Evolutionary conservation across 108 stramenopile species (phyloP), one percentile per base, ranked within the genome.

Genomic region (Nitzschia sp.): DNA sequence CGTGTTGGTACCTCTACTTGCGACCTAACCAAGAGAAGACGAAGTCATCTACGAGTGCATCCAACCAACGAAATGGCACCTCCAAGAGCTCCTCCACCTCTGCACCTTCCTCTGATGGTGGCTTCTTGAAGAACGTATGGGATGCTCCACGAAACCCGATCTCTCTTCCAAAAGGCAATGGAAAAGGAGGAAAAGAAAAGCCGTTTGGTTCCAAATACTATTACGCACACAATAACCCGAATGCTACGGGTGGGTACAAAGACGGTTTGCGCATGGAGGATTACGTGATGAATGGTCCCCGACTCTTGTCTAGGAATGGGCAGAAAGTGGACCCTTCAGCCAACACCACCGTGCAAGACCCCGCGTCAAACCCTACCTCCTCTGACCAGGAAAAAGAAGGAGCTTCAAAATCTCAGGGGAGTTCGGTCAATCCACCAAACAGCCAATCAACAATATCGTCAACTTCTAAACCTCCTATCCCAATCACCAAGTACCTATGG

Each of bases 181-280:
- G 29, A 1, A 7, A 41, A 34, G 59, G 43, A 58, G 29, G 57
- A 51, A 48, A 55, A 24, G 72, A 66, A 52, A 84, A 87, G 65
- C 87, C 88, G 1, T 92, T 92, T 82, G 83, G 80, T 41, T 84
- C 82, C 34, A 81, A 73, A 11, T 92, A 92, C 51, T 92, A 89
- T 65, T 92, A 88, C 65, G 91, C 91, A n/a, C 91, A 92, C 67
- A 86, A 86, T 73, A 80, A 82, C 69, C 63, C 84, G 21, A 81
- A 70, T 51, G 72, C 81, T 0, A 89, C 70, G 20, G 92, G 92
- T 42, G 92, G 92, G 7, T 93, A 93, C 64, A 78, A 77, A 42
- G 92, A 93, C 78, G 92, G 92, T 39, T 65, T 93, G 24, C 63
- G 71, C 43, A 85, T 86, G 69, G 87, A 89, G 63, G 92, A 93